Base-by-base conservation (phyloP, 1,139 yeast species). In the Blastobotrys capitulatus region DNA sequence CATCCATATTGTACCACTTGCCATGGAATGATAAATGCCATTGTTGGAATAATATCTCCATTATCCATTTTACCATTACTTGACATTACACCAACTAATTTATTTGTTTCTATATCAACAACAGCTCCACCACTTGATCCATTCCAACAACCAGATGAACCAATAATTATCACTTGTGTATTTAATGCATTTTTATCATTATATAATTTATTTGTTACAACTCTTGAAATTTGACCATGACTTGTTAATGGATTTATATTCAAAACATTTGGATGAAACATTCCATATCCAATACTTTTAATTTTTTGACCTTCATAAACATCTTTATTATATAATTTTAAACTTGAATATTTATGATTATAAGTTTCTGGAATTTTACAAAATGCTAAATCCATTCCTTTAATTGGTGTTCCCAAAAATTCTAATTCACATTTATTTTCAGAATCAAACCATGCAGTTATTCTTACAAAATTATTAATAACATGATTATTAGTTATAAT, bases 51-150 rank as follows among this genome's bases (percentile, higher is more conserved):
- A 15, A 74, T 69, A 45, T 70, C 74, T 18, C 76, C 77, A 2
- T 66, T 57, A 1, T 62, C 57, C 34, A 73, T 62, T 40, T 68
- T 65, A 1, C 79, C 90, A 62, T 83, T 83, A 31, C 86, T 79
- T 35, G 86, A 80, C 69, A 83, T 76, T 36, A 82, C 61, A 0
- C 86, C 86, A 12, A 80, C 60, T 5, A 83, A 64, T n/a, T n/a
- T n/a, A 38, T 69, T 64, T 15, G 69, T 64, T 18, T 50, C 46
- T 0, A 52, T 42, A 48, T 71, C 69, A 49, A 79, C 71, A 2
- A 82, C 61, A 0, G 83, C 87, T 0, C 90, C 90, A 0, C 90
- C 90, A 1, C 86, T 80, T 1, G 88, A 82, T 0, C 90, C 90
- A 58, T 83, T 82, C 87, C 88, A 83, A 63, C 88, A 83, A 10